Percentiles rank a stretch among this genome's conserved stretches.
phyloP scores from a whole-genome alignment of 1,139 yeast species.

The Pneumocystis carinii region DNA sequence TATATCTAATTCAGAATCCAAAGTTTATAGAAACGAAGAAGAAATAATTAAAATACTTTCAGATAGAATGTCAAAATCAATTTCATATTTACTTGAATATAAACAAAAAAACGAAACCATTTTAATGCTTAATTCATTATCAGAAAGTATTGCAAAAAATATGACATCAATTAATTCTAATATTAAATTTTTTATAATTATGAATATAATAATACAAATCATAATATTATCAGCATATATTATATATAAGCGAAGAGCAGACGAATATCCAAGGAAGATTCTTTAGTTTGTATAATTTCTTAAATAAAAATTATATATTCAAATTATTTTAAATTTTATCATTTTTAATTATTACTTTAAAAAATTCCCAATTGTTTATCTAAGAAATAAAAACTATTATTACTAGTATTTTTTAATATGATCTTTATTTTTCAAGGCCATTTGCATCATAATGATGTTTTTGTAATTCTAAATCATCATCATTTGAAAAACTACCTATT shows the following conservation, averaged over 20 bases:
- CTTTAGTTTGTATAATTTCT: neutral
- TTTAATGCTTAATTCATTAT: neutral
- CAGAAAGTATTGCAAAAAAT: neutral
- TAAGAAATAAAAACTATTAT: neutral
- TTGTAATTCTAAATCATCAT: neutral
- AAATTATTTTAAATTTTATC: neutral
- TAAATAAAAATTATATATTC: neutral
- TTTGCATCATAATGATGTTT: neutral
- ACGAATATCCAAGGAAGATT: neutral
- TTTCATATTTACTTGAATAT: neutral
- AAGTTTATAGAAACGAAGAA: neutral
- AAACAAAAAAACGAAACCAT: neutral
- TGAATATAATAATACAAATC: neutral
- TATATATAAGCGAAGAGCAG: neutral
- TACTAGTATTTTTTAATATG: neutral
- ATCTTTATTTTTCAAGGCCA: neutral
- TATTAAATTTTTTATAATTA: neutral
- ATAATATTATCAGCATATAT: neutral
- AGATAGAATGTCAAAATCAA: neutral
- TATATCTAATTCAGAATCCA: neutral
- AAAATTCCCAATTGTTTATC: neutral
- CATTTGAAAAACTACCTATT: neutral
- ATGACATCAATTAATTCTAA: neutral
- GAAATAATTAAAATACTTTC: neutral
- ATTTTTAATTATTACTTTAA: neutral